Evolutionary conservation across 2,329 filamentous ascomycete genomes (phyloP), one percentile per base, ranked within the genome.

Genomic region (Exophiala viscosa): DNA sequence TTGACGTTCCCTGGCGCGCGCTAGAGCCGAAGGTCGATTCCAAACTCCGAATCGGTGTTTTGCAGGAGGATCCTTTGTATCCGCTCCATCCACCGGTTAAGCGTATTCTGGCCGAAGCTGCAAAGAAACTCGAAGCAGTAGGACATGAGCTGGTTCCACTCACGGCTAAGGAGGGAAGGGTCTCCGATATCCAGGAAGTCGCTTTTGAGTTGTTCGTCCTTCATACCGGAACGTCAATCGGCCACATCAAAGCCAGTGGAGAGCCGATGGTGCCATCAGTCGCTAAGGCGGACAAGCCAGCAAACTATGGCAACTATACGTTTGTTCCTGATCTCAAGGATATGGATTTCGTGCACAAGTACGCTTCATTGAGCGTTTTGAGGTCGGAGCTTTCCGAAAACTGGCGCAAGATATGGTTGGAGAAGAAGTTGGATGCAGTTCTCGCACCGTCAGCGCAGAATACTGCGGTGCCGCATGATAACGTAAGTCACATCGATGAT

Each of bases 1-100:
- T 63, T 5, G 60, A 60, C 32, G 62, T 64, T 0, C 64, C 64
- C 8, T 66, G 64, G 63, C 59, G 60, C 14, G 50, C 14, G 3
- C 42, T 65, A n/a, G 34, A 50, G 6, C 44, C 38, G 15, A 34
- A 34, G 15, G 28, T 45, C 0, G 57, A 59, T 36, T 7, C 48
- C 28, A 47, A 40, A 7, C 56, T 82, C 3, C 70, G 69, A 0
- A 74, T 83, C 35, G 80, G 80, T 0, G 57, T 82, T 1, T 61
- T 80, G 9, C 52, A 71, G 1, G 74, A 76, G 40, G 76, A 80
- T 56, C 66, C 71, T 0, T 64, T 73, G 1, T 74, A 74, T 28
- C 75, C 69, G 23, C 72, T 76, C 0, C 80, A 84, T 43, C 79
- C 81, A 0, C 78, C 80, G 0, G 71, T 77, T 0, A 83, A 79